Base-by-base conservation (phyloP, 352 stramenopile genomes). In the Phytophthora pisi region DNA sequence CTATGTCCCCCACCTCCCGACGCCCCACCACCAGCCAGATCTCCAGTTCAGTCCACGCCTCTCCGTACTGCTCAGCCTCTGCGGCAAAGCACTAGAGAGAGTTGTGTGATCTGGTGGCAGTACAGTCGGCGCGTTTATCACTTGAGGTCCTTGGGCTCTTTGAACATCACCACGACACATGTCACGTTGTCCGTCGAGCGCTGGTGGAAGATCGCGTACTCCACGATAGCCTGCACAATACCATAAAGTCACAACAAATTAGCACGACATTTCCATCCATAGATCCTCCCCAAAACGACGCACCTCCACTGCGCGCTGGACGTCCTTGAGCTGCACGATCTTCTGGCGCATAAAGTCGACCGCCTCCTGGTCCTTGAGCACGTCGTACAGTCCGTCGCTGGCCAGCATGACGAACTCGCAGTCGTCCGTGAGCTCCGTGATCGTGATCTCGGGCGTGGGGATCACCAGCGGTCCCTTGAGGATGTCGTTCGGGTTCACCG, bases 161-260 rank as follows among this genome's bases (percentile, higher is more conserved):
- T 91, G 58, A 95, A 92, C 82, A 95, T 84, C 45, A 95, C 75
- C 30, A 95, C 86, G 24, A 93, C 81, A 34, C 83, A 89, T 7
- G 88, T 95, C 62, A 95, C 88, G 59, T 95, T 95, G 74, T 95
- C 88, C 36, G 80, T 93, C 15, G 88, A 95, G n/a, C 84, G 85
- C 50, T 94, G 86, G 45, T 92, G 78, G 57, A 91, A 88, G 55
- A 95, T 91, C 26, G 88, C 88, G 53, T 93, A 68, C 70, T 95
- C 86, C 38, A 94, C 81, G 15, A 84, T 81, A 11, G 85, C 84
- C 86, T 94, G 24, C 24, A 58, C n/a, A 61, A 50, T 61, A 16
- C 42, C 47, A 51, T 34, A 34, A 34, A 31, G 28, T 18, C 55
- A 59, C n/a, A 49, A 4, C 11, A 20, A 13, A 20, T 30, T 15